These are phyloP conservation scores for Cylindrodendrum hubeiense DNA, from an alignment of 2,329 filamentous ascomycete species.

Conservation along the genomic window DNA sequence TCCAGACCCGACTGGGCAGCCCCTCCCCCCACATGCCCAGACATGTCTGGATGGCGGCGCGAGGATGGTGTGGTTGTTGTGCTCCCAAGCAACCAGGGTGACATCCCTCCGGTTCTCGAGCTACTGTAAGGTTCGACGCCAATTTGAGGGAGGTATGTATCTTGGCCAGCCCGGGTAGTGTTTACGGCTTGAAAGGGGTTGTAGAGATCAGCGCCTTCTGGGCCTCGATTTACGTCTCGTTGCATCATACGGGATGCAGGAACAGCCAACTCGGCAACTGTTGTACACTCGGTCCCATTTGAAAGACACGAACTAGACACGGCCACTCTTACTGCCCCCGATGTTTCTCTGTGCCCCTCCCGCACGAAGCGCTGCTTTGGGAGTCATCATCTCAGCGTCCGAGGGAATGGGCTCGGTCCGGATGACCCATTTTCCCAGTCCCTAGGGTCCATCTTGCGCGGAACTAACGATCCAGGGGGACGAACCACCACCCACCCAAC, in stretches of 20 bases:
- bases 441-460: constrained; percentile 1
- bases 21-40: constrained; percentile 31
- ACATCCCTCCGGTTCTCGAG: constrained; percentile 15
- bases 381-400: constrained; percentile 16
- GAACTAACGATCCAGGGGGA: constrained; percentile 17
- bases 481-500: constrained; percentile 7
- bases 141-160: constrained; percentile 12
- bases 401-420: constrained; percentile 23
- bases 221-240: constrained; percentile 3
- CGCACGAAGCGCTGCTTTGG: constrained; percentile 2
- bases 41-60: constrained; percentile 19
- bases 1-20: constrained; percentile 28
- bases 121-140: constrained; percentile 30
- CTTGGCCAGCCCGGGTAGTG: constrained; percentile 1
- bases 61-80: constrained; percentile 33
- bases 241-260: constrained; percentile 14
- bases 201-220: constrained; percentile 9
- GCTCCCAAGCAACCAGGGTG: constrained; percentile 11
- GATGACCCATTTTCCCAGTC: constrained; percentile 11
- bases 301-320: neutral
- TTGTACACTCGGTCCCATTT: neutral
- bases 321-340: neutral
- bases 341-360: constrained; percentile 16
- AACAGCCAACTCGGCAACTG: neutral
- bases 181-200: neutral